Evolutionary conservation across 495 filamentous ascomycete species (phyloP).

Genomic region (Xylaria curta): DNA sequence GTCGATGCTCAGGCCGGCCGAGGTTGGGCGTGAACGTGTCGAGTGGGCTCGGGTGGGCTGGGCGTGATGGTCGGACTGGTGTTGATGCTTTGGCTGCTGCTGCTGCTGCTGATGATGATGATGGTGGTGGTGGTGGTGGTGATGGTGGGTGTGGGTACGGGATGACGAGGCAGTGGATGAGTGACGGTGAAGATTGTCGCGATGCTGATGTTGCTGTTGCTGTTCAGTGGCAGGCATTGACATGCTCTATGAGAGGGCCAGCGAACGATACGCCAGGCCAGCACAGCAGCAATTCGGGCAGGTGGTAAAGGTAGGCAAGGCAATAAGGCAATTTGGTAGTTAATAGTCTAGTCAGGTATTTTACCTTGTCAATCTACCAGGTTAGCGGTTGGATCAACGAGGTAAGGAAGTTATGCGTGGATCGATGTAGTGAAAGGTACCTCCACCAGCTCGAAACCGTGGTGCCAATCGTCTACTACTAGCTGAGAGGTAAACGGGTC

Average conservation of each 20-base stretch:
- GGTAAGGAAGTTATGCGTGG: neutral
- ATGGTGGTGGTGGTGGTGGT: constrained; percentile 21
- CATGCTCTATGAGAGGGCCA: constrained; percentile 32
- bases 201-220: constrained; percentile 25
- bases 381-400: neutral
- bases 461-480: neutral
- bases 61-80: constrained; percentile 28
- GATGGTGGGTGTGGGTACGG: constrained; percentile 25
- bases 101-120: too few species aligned
- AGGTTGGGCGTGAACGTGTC: constrained; percentile 40
- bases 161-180: constrained; percentile 25
- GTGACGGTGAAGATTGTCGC: constrained; percentile 31
- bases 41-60: constrained; percentile 39
- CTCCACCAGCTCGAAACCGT: neutral
- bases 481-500: neutral
- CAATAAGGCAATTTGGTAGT: constrained; percentile 15
- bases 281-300: constrained; percentile 20
- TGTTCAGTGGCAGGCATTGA: constrained; percentile 29
- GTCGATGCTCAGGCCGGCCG: constrained; percentile 28
- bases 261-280: constrained; percentile 29
- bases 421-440: neutral
- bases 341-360: constrained; percentile 21
- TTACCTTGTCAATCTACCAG: constrained; percentile 5
- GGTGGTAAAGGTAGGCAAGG: constrained; percentile 20
- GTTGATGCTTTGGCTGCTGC: constrained; percentile 30